Conservation (phyloP, 164 flowering plant genomes). For the Dillenia suffruticosa region DNA sequence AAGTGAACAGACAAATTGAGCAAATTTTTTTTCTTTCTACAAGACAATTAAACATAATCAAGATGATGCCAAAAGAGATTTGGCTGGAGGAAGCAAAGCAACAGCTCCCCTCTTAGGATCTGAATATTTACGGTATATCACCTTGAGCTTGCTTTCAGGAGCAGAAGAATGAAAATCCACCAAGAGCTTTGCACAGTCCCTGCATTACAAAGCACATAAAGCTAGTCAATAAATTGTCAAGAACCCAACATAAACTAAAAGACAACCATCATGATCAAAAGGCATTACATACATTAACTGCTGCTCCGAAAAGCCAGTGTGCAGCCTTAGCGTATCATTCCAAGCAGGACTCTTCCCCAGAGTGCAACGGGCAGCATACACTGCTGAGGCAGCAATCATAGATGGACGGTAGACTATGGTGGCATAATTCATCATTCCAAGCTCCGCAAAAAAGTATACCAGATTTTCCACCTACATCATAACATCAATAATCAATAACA, state of each 20-base stretch:
- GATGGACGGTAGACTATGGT: conserved; percentile 56
- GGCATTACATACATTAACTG: conserved; percentile 42
- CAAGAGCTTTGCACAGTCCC: conserved; percentile 72
- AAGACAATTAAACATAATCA: not conserved
- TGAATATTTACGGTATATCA: conserved; percentile 58
- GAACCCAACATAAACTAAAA: not conserved
- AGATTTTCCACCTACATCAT: conserved; percentile 52
- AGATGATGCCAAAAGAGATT: conserved; percentile 21
- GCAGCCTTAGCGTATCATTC: conserved; percentile 69
- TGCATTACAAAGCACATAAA: conserved; percentile 11
- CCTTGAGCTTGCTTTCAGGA: conserved; percentile 44
- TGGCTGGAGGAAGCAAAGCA: conserved; percentile 61
- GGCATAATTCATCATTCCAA: conserved; percentile 70
- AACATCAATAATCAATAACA: not conserved
- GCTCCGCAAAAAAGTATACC: conserved; percentile 66
- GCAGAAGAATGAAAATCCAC: conserved; percentile 46
- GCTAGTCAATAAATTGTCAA: not conserved
- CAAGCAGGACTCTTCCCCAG: conserved; percentile 55
- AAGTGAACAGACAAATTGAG: too few relatives aligned
- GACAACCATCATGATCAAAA: too few relatives aligned
- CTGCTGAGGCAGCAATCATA: conserved; percentile 91
- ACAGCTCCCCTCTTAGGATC: conserved; percentile 42
- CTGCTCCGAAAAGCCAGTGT: conserved; percentile 70
- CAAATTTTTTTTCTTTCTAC: too few relatives aligned
- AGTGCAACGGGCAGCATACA: conserved; percentile 74